Base-by-base conservation (phyloP, 768 basidiomycete genomes). In the Phaffia australis region DNA sequence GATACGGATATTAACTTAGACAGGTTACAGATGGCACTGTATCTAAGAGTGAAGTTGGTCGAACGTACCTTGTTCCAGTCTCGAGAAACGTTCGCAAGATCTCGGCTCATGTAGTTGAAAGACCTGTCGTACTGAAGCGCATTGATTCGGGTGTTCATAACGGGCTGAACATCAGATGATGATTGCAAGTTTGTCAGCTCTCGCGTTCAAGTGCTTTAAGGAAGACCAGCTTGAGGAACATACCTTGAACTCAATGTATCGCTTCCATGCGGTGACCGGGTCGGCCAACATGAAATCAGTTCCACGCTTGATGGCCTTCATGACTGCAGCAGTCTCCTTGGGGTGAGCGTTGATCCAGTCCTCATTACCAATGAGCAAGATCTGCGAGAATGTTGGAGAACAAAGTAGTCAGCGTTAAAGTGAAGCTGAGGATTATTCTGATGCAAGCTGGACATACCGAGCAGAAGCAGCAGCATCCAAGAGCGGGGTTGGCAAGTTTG, bases 401-500 rank as follows among this genome's bases (percentile, higher is more conserved):
- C n/a, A 42, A 11, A 42, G 35, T 11, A 42, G 35, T 42, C 35
- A 42, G 35, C 11, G 11, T 42, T 11, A 11, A 5, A 11, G 11
- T 42, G 11, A 42, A 11, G 35, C 11, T 42, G 4, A 11, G 6
- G 11, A 11, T 5, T 42, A 42, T 42, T 42, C 35, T 42, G 35
- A 42, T n/a, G n/a, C 35, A 42, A 11, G 35, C 11, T 42, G 4
- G 4, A 15, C 23, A 60, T 56, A 59, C 66, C 29, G 68, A 69
- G 65, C 69, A 72, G 64, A 70, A 72, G 60, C 69, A 70, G 49
- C 71, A 72, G 65, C 71, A 72, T 19, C 71, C 71, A 8, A 73
- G 68, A 57, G 66, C 68, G 35, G 35, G 35, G 35, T 42, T 42
- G 29, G 71, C 71, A 23, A 71, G 62, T 54, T 70, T 66, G 56